Base-by-base conservation (phyloP, 768 basidiomycete species). In the Calvatia gigantea region DNA sequence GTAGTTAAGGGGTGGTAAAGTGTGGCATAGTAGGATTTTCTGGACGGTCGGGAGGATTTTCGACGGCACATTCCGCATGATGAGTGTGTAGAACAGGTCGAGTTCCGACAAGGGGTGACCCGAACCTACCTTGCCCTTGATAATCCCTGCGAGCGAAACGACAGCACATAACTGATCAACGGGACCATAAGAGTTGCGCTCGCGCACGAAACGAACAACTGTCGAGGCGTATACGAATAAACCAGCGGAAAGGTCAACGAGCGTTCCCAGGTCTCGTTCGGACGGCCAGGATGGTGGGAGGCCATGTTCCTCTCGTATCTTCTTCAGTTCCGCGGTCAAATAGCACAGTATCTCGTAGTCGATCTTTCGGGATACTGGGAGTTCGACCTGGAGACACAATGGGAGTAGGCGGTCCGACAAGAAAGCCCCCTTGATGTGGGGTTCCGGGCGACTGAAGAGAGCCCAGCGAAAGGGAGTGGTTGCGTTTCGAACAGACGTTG, bases 391-490 rank as follows among this genome's bases (percentile, higher is more conserved):
- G 6, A 4, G 31, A 12, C 21, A 44, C 6, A 32, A 15, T 17
- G 23, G 23, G 1, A 11, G 15, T 3, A 41, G 23, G 33, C 6
- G 14, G 5, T 39, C 12, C 9, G 8, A 7, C 12, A 9, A 8
- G 28, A 58, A 56, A 1, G 53, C 19, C 1, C 41, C 41, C 4
- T 17, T 9, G 2, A 61, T 32, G 39, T 55, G 49, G 19, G 37
- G 27, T 31, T 58, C 54, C 0, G 57, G 60, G 6, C 60, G 53
- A 32, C 60, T 61, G 9, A 57, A 49, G n/a, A 61, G 32, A 0
- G 35, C 19, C 53, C 53, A 54, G 31, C 9, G 6, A 17, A 54
- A 33, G 1, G 53, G 53, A 5, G 23, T 27, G 6, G 19, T 23
- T 2, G 9, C 2, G 7, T 33, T 33, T 6, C 21, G 31, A 12